Base-by-base conservation (phyloP, 2,329 filamentous ascomycete genomes). In the Neofusicoccum umdonicola region DNA sequence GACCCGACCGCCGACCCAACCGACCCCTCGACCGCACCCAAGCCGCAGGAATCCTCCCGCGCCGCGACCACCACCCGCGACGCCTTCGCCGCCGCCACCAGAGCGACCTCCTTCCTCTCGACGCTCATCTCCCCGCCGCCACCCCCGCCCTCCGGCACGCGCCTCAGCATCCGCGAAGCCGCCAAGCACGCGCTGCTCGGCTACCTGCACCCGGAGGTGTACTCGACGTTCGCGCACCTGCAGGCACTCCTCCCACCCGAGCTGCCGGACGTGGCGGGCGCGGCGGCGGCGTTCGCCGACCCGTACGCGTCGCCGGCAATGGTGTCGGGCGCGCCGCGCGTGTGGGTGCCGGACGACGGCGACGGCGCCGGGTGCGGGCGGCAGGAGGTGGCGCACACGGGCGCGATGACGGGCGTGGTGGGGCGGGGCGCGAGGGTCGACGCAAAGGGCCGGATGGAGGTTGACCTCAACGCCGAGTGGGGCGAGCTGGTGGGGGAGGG, bases 141-240 rank as follows among this genome's bases (percentile, higher is more conserved):
- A 0, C 60, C 60, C 0, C 45, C 58, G 0, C 58, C 35, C 0
- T 12, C 22, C 19, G 19, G n/a, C 12, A 4, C 27, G 4, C 9
- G 0, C 15, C n/a, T 39, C n/a, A 2, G n/a, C 27, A 6, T 39
- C 42, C 9, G 1, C 13, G 27, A 60, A 1, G 1, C 1, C 1
- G 9, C 37, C 7, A 62, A 15, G 17, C 60, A 62, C 45, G 4
- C 3, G 3, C n/a, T 41, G 5, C 60, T 62, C 35, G 22, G 4
- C 3, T 62, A 22, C 11, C 45, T 62, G 4, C 60, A 62, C 13
- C 60, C 60, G 13, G 60, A 62, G 31, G 31, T 62, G 17, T 62
- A 62, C 13, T 8, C 19, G 4, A n/a, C 37, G 35, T 62, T 19
- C 3, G 15, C 19, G 1, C 22, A 6, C 8, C 45, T 62, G 15